These are phyloP conservation scores for Clonostachys rosea DNA, from an alignment of 2,329 filamentous ascomycete genomes.

Conservation along the genomic window DNA sequence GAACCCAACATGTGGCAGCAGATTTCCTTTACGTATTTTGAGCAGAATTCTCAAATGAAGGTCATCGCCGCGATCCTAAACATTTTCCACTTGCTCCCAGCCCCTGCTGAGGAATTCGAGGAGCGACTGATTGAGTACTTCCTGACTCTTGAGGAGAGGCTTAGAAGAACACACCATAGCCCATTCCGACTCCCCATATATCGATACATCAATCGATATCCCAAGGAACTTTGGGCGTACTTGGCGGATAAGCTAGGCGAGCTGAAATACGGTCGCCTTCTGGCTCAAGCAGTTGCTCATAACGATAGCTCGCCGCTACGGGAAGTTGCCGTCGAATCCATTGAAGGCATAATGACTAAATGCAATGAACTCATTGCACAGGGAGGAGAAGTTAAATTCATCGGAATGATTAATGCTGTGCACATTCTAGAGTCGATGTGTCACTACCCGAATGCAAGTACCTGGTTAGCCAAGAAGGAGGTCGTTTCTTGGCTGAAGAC, in stretches of 20 bases:
- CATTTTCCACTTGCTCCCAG: constrained; percentile 92
- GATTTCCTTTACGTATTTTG: constrained; percentile 90
- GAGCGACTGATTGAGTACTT: constrained; percentile 85
- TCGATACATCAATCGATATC: constrained; percentile 90
- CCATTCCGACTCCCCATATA: constrained; percentile 89
- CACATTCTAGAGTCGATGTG: constrained; percentile 79
- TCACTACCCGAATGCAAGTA: constrained; percentile 56
- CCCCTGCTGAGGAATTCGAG: constrained; percentile 87
- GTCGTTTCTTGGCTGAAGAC: constrained; percentile 55
- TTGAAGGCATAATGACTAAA: constrained; percentile 65
- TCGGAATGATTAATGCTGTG: constrained; percentile 79
- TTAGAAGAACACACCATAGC: constrained; percentile 83
- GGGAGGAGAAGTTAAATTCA: constrained; percentile 63
- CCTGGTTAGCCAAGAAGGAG: constrained; percentile 69
- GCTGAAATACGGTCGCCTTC: constrained; percentile 81
- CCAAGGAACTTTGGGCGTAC: constrained; percentile 79
- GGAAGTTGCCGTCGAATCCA: constrained; percentile 67
- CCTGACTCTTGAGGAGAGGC: constrained; percentile 78
- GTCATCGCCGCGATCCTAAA: constrained; percentile 93
- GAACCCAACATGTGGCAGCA: constrained; percentile 77
- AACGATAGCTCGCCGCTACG: constrained; percentile 70
- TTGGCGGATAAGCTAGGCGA: constrained; percentile 79
- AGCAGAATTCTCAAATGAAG: constrained; percentile 90
- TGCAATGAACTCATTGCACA: constrained; percentile 60
- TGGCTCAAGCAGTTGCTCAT: constrained; percentile 80